These are phyloP conservation scores for Sideroxylon spinosum DNA, from an alignment of 179 eudicot genomes.

Conservation along the genomic window DNA sequence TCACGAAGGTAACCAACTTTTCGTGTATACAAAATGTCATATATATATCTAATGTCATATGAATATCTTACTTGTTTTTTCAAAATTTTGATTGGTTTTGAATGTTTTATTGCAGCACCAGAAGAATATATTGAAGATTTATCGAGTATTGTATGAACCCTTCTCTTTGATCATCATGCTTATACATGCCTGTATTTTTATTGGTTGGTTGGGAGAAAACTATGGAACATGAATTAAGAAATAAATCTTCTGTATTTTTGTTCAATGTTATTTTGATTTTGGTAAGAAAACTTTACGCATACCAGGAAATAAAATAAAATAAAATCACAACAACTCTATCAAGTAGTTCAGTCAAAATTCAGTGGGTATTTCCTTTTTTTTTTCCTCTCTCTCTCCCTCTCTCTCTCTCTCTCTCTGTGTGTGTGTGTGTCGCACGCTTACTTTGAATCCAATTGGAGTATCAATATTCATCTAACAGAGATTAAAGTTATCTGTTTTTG, in stretches of 20 bases:
- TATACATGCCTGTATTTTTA: background rate
- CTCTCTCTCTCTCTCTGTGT: too few species aligned
- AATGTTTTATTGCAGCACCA: slow-evolving; percentile 38
- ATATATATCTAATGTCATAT: background rate
- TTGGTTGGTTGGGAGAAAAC: background rate
- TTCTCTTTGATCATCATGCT: background rate
- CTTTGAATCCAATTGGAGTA: background rate
- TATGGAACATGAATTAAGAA: background rate
- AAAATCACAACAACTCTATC: background rate
- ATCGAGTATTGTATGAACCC: slow-evolving; percentile 56
- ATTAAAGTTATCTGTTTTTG: background rate
- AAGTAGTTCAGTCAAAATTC: background rate
- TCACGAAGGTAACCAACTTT: slow-evolving; percentile 35
- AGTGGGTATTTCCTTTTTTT: background rate
- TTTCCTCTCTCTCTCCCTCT: too few species aligned
- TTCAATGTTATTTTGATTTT: background rate
- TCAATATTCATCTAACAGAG: background rate
- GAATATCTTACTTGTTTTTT: background rate
- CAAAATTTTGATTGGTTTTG: slow-evolving; percentile 2
- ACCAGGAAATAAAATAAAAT: background rate
- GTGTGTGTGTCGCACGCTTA: too few species aligned
- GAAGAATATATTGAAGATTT: slow-evolving; percentile 55
- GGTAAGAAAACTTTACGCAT: background rate
- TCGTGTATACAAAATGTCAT: background rate
- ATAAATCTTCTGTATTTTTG: background rate